phyloP scores from a whole-genome alignment of 192 early-diverging fungal species.

The Dispira simplex region DNA sequence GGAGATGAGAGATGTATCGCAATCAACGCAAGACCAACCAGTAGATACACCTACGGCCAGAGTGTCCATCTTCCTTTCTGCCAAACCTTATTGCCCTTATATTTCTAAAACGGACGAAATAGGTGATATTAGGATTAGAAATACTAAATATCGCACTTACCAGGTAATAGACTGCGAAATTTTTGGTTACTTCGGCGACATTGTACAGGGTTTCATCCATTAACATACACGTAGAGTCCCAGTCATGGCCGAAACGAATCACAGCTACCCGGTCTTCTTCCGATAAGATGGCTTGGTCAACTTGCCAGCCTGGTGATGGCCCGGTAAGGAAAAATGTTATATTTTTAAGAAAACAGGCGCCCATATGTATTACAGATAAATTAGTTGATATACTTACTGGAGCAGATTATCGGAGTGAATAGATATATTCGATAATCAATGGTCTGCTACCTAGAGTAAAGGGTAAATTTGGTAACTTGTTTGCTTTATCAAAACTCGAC shows the following conservation, averaged over 20 bases:
- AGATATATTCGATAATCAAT: neutral
- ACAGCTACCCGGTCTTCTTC: constrained; percentile 97
- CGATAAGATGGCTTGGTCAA: constrained; percentile 94
- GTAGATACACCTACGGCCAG: too few species aligned
- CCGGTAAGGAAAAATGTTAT: neutral
- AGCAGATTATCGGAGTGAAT: neutral
- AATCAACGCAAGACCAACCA: too few species aligned
- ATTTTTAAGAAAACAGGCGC: constrained; percentile 5
- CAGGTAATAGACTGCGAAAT: constrained; percentile 95
- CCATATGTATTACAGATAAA: too few species aligned
- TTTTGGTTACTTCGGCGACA: constrained; percentile 91
- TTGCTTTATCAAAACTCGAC: neutral
- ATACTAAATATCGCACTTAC: constrained; percentile 17
- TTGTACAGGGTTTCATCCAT: constrained; percentile 94
- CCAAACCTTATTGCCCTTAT: too few species aligned
- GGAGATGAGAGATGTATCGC: too few species aligned
- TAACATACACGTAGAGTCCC: constrained; percentile 90
- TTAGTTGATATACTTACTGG: too few species aligned
- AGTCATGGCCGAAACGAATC: constrained; percentile 95
- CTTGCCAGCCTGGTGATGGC: constrained; percentile 64
- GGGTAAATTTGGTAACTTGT: neutral
- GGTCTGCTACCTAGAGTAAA: neutral
- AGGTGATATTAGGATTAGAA: neutral
- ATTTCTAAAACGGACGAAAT: too few species aligned
- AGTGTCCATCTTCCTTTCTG: too few species aligned